Evolutionary conservation across 140 eudicot genomes (phyloP).

Genomic region (Stevia rebaudiana): DNA sequence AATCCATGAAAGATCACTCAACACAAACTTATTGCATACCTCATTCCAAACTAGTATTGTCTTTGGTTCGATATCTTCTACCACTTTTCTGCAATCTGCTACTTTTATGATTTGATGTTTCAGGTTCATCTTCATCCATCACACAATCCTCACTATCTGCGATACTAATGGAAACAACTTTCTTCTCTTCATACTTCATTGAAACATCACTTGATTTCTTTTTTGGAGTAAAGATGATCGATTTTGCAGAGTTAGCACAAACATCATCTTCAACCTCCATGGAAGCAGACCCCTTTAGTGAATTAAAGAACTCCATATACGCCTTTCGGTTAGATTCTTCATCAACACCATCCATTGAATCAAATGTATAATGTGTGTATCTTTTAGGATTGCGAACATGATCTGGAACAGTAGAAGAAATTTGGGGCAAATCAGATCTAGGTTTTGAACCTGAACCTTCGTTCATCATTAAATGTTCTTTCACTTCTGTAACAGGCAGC

Average conservation of each 20-base stretch:
- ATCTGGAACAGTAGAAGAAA: constrained; percentile 50
- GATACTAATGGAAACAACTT: constrained; percentile 36
- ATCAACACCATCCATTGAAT: constrained; percentile 49
- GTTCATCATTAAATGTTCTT: constrained; percentile 21
- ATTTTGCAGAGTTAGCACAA: constrained; percentile 29
- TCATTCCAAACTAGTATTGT: constrained; percentile 16
- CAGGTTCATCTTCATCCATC: constrained; percentile 82
- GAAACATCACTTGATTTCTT: constrained; percentile 33
- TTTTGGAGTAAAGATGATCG: constrained; percentile 56
- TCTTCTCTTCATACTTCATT: constrained; percentile 25
- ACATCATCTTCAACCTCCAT: constrained; percentile 27
- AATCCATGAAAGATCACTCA: constrained; percentile 3
- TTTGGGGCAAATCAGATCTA: constrained; percentile 14
- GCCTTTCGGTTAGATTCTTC: constrained; percentile 63
- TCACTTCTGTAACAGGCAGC: constrained; percentile 18
- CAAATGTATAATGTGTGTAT: constrained; percentile 73
- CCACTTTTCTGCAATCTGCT: constrained; percentile 42
- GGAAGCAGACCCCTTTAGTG: constrained; percentile 33
- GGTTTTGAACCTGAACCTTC: constrained; percentile 7
- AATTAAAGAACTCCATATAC: constrained; percentile 42
- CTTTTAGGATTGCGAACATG: constrained; percentile 70
- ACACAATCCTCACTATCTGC: constrained; percentile 43
- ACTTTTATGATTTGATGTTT: constrained; percentile 8
- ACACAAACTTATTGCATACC: constrained; percentile 2
- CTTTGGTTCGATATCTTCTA: constrained; percentile 58